These are phyloP conservation scores for Diaporthe batatas DNA, from an alignment of 2,329 filamentous ascomycete genomes.

Conservation along the genomic window DNA sequence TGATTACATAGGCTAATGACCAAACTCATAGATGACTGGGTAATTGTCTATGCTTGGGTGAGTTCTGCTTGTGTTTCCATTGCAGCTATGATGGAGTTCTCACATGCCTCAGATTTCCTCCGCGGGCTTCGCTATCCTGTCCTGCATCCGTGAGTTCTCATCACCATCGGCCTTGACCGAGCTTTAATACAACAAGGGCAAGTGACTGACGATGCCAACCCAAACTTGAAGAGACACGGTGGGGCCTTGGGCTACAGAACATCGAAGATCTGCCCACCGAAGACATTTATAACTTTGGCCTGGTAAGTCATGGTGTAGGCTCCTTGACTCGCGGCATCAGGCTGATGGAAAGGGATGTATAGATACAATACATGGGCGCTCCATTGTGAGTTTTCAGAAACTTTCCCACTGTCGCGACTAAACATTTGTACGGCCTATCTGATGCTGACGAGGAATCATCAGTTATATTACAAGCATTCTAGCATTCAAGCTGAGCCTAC, in stretches of 20 bases:
- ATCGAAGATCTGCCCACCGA: slow-evolving; percentile 54
- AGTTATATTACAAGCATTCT: slow-evolving; percentile 59
- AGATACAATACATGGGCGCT: slow-evolving; percentile 57
- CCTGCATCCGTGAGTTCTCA: slow-evolving; percentile 52
- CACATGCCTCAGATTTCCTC: slow-evolving; percentile 47
- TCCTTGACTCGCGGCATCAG: neutral
- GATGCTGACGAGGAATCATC: neutral
- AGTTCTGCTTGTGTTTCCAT: neutral
- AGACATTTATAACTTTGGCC: slow-evolving; percentile 56
- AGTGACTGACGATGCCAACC: neutral
- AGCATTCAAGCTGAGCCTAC: slow-evolving; percentile 61
- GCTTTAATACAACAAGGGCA: neutral
- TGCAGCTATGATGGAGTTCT: neutral
- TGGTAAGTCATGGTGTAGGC: slow-evolving; percentile 47
- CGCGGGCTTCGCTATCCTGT: slow-evolving; percentile 53
- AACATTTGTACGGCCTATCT: neutral
- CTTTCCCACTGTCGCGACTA: too few relatives aligned
- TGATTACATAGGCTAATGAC: neutral
- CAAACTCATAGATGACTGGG: slow-evolving; percentile 48
- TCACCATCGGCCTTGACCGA: neutral
- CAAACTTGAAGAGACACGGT: slow-evolving; percentile 61
- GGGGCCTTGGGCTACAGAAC: slow-evolving; percentile 55
- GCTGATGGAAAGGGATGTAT: slow-evolving; percentile 42
- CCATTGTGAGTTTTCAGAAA: slow-evolving; percentile 53
- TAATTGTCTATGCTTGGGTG: slow-evolving; percentile 51